Conservation (phyloP, 441 rosid species). For the Euphorbia corollata region DNA sequence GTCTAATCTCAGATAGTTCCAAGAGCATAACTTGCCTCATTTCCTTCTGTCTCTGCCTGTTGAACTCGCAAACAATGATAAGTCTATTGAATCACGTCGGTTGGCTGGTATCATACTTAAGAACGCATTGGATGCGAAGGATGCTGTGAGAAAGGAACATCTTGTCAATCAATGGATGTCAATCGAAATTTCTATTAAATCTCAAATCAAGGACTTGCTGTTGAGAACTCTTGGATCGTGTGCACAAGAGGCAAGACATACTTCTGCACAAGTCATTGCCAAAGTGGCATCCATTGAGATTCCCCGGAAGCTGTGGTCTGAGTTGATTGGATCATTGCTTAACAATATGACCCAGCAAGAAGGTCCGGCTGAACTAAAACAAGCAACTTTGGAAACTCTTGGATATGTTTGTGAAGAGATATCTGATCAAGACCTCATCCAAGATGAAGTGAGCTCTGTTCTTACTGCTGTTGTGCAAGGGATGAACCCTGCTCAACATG, state of each 20-base stretch:
- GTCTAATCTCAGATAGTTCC: conserved; percentile 54
- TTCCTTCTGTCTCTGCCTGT: conserved; percentile 60
- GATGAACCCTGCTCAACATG: conserved; percentile 63
- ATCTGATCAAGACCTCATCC: conserved; percentile 66
- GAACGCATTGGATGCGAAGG: conserved; percentile 83
- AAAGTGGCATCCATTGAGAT: conserved; percentile 85
- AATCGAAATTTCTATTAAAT: conserved; percentile 49
- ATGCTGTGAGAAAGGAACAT: conserved; percentile 49
- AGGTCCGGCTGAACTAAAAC: conserved; percentile 52
- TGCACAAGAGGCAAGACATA: conserved; percentile 64
- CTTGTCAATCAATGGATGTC: conserved; percentile 74
- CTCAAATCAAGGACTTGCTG: conserved; percentile 70
- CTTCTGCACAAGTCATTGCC: conserved; percentile 84
- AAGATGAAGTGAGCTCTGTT: conserved; percentile 76
- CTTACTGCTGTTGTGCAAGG: conserved; percentile 96
- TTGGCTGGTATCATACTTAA: conserved; percentile 88
- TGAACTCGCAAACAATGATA: conserved; percentile 70
- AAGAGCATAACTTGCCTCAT: conserved; percentile 65
- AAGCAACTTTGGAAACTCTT: conserved; percentile 77
- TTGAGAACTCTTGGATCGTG: conserved; percentile 62
- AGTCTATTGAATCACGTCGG: conserved; percentile 74
- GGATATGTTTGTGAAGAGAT: conserved; percentile 95
- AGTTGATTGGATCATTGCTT: conserved; percentile 60
- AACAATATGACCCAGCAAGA: conserved; percentile 71
- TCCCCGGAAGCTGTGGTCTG: conserved; percentile 90